Percentiles rank a stretch among this genome's conserved stretches.
These are phyloP conservation scores for Mayamaea pseudoterrestris DNA, from an alignment of 108 stramenopile species.

Conservation along the genomic window DNA sequence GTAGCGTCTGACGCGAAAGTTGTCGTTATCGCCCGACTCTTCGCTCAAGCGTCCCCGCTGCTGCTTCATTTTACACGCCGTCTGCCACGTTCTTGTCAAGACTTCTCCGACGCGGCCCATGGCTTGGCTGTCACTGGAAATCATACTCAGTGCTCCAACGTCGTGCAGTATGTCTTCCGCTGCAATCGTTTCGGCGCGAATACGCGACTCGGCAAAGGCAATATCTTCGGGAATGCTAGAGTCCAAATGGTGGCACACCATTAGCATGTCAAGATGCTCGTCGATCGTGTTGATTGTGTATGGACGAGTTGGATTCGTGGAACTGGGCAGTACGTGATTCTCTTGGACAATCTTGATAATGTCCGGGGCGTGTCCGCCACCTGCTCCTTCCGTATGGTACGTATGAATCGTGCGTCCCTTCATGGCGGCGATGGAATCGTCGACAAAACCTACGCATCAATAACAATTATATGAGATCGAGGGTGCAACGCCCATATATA, in stretches of 20 bases:
- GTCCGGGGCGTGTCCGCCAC: constrained; percentile 96
- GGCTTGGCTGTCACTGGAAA: constrained; percentile 86
- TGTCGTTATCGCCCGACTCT: constrained; percentile 71
- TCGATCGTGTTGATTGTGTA: constrained; percentile 96
- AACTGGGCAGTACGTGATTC: constrained; percentile 84
- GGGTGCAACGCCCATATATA: no score
- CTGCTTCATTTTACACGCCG: constrained; percentile 97
- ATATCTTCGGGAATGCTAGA: constrained; percentile 89
- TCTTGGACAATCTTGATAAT: constrained; percentile 94
- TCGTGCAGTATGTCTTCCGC: constrained; percentile 98
- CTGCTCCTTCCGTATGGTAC: constrained; percentile 88
- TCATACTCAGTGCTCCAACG: constrained; percentile 92
- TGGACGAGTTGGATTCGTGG: constrained; percentile 95
- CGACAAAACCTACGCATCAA: no score
- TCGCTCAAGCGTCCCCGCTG: constrained; percentile 83
- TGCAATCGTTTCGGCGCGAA: constrained; percentile 95
- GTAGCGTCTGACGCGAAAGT: constrained; percentile 87
- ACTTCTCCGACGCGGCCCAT: constrained; percentile 99
- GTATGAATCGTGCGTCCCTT: constrained; percentile 93
- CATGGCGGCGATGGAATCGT: constrained; percentile 88
- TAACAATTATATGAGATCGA: no score
- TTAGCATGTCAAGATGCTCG: constrained; percentile 98
- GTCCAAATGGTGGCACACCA: constrained; percentile 94
- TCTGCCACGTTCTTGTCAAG: constrained; percentile 96
- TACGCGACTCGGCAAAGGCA: constrained; percentile 92